Evolutionary conservation across 2,329 filamentous ascomycete genomes (phyloP).

Genomic region (Metarhizium brunneum): DNA sequence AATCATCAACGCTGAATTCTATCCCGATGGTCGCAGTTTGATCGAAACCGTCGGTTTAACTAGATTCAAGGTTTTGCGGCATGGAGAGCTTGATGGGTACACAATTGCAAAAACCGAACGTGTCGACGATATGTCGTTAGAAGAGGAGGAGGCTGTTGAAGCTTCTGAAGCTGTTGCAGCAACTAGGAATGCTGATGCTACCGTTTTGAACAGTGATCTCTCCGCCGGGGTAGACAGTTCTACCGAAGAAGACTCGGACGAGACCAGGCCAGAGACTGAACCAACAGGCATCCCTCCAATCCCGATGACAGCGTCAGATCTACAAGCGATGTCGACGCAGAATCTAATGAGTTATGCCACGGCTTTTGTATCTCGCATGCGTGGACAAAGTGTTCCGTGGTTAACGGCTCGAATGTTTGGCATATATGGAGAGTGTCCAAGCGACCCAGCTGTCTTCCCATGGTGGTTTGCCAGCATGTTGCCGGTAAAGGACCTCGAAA

Average conservation of each 20-base stretch:
- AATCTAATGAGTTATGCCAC: slow-evolving; percentile 56
- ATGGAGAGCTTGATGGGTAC: slow-evolving; percentile 65
- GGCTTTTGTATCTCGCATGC: slow-evolving; percentile 62
- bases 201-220: neutral
- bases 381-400: slow-evolving; percentile 62
- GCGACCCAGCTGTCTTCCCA: slow-evolving; percentile 68
- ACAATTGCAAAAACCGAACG: slow-evolving; percentile 65
- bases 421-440: slow-evolving; percentile 69
- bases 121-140: slow-evolving; percentile 71
- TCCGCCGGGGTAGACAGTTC: neutral
- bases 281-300: neutral
- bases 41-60: slow-evolving; percentile 70
- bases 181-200: neutral
- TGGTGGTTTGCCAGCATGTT: slow-evolving; percentile 87
- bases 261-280: neutral
- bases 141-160: slow-evolving; percentile 72
- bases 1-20: slow-evolving; percentile 63
- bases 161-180: slow-evolving; percentile 42
- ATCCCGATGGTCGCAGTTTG: slow-evolving; percentile 72
- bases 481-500: slow-evolving; percentile 68
- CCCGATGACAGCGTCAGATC: slow-evolving; percentile 3
- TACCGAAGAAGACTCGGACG: neutral
- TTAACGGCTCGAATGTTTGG: slow-evolving; percentile 61
- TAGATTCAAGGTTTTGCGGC: slow-evolving; percentile 62
- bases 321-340: slow-evolving; percentile 53